Evolutionary conservation across 305 asterid genomes (phyloP).

Genomic region (Solanum hybrid): DNA sequence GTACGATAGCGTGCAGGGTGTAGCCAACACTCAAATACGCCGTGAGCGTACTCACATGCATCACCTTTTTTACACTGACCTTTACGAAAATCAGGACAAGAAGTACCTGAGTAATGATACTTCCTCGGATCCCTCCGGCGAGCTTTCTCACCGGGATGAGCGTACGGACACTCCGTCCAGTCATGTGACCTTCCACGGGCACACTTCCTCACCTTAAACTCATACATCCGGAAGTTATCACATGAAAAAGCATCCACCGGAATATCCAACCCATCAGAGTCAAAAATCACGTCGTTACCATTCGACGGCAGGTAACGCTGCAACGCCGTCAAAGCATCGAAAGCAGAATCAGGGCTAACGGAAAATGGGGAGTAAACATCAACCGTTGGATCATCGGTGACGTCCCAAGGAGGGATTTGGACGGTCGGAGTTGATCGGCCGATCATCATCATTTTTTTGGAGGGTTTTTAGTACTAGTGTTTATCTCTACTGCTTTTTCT

Average conservation of each 20-base stretch:
- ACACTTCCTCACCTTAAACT: constrained; percentile 76
- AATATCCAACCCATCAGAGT: constrained; percentile 36
- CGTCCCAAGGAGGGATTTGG: constrained; percentile 51
- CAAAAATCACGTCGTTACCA: constrained; percentile 18
- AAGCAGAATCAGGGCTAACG: constrained; percentile 14
- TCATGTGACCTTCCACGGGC: constrained; percentile 76
- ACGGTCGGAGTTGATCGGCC: constrained; percentile 46
- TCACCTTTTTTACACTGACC: constrained; percentile 70
- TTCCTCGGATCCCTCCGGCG: constrained; percentile 75
- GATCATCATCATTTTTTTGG: constrained; percentile 42
- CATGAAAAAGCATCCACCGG: constrained; percentile 79
- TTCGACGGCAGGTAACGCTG: constrained; percentile 75
- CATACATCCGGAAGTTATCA: constrained; percentile 82
- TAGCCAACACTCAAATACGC: constrained; percentile 96
- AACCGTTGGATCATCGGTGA: constrained; percentile 37
- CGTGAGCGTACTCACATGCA: constrained; percentile 85
- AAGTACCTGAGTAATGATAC: constrained; percentile 59
- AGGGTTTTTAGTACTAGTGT: neutral
- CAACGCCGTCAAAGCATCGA: constrained; percentile 43
- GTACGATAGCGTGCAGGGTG: constrained; percentile 94
- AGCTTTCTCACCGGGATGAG: constrained; percentile 92
- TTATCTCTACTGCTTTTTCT: neutral
- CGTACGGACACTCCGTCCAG: constrained; percentile 93
- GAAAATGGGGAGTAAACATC: constrained; percentile 34
- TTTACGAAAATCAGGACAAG: constrained; percentile 69